Percentiles rank a stretch among this genome's conserved stretches.
Evolutionary conservation across 2,329 filamentous ascomycete genomes (phyloP).

Genomic region (Talaromyces sp.): DNA sequence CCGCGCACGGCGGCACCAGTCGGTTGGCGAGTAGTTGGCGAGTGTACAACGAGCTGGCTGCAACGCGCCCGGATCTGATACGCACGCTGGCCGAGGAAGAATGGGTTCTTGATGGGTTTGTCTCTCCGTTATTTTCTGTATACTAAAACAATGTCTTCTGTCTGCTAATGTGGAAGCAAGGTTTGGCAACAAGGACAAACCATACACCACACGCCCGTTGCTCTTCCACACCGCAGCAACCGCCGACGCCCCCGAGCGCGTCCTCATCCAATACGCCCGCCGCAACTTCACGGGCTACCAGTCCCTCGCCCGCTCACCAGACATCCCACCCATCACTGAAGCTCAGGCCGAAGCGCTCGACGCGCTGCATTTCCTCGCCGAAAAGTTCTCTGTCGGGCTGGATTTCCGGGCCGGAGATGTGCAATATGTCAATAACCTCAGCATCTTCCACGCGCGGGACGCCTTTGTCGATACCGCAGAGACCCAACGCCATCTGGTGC

Average conservation of each 20-base stretch:
- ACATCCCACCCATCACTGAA: slow-evolving; percentile 46
- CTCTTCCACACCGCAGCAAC: slow-evolving; percentile 50
- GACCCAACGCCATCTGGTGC: slow-evolving; percentile 42
- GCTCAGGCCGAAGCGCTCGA: slow-evolving; percentile 51
- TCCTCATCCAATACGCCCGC: slow-evolving; percentile 58
- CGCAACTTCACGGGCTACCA: slow-evolving; percentile 51
- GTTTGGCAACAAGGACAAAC: slow-evolving; percentile 46
- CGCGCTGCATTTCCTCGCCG: slow-evolving; percentile 45
- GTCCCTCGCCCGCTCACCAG: slow-evolving; percentile 34
- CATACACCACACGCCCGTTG: slow-evolving; percentile 40
- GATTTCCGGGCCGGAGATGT: slow-evolving; percentile 47
- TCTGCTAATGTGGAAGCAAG: slow-evolving; percentile 26
- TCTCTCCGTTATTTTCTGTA: not conserved
- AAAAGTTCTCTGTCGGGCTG: slow-evolving; percentile 37
- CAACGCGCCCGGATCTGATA: slow-evolving; percentile 49
- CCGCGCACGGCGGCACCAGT: slow-evolving; percentile 47
- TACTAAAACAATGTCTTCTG: no score
- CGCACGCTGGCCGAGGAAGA: slow-evolving; percentile 44
- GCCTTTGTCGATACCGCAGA: slow-evolving; percentile 37
- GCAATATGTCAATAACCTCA: slow-evolving; percentile 49
- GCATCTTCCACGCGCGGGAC: slow-evolving; percentile 48
- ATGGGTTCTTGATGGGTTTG: slow-evolving; percentile 43
- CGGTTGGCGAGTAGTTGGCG: slow-evolving; percentile 50
- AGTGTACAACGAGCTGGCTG: slow-evolving; percentile 52
- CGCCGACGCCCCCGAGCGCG: slow-evolving; percentile 42